Conservation (phyloP, 2,329 filamentous ascomycete genomes). For the Parascedosporium putredinis region DNA sequence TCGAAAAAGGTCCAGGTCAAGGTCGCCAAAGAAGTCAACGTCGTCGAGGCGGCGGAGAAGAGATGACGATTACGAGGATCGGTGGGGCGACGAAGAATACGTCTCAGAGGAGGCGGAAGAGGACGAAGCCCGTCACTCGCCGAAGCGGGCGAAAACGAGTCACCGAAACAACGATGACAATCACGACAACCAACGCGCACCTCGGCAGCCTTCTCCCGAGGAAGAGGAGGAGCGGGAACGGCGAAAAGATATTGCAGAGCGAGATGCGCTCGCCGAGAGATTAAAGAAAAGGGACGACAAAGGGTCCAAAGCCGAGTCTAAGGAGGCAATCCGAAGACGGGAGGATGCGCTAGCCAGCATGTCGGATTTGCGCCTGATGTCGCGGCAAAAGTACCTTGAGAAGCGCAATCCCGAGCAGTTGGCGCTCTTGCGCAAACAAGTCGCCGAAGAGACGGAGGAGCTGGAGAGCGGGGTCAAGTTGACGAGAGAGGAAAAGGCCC, state of each 20-base stretch:
- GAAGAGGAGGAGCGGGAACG: slow-evolving; percentile 43
- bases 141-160: slow-evolving; percentile 57
- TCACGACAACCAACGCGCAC: slow-evolving; percentile 8
- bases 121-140: slow-evolving; percentile 53
- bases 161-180: slow-evolving; percentile 37
- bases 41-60: slow-evolving; percentile 31
- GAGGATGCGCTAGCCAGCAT: slow-evolving; percentile 36
- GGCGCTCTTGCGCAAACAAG: slow-evolving; percentile 78
- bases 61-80: slow-evolving; percentile 54
- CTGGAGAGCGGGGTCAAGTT: slow-evolving; percentile 64
- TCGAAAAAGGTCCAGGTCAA: slow-evolving; percentile 16
- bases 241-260: slow-evolving; percentile 60
- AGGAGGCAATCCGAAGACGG: slow-evolving; percentile 38
- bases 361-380: slow-evolving; percentile 70
- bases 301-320: slow-evolving; percentile 50
- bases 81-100: slow-evolving; percentile 72
- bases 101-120: slow-evolving; percentile 35
- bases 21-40: slow-evolving; percentile 28
- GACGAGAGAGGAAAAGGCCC: slow-evolving; percentile 68
- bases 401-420: slow-evolving; percentile 84
- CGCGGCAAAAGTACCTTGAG: slow-evolving; percentile 84
- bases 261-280: slow-evolving; percentile 70
- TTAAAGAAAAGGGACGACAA: slow-evolving; percentile 58
- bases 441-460: slow-evolving; percentile 78
- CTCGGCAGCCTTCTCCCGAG: neutral